Base-by-base conservation (phyloP, 2,329 filamentous ascomycete species). In the Leptographium radiaticola region DNA sequence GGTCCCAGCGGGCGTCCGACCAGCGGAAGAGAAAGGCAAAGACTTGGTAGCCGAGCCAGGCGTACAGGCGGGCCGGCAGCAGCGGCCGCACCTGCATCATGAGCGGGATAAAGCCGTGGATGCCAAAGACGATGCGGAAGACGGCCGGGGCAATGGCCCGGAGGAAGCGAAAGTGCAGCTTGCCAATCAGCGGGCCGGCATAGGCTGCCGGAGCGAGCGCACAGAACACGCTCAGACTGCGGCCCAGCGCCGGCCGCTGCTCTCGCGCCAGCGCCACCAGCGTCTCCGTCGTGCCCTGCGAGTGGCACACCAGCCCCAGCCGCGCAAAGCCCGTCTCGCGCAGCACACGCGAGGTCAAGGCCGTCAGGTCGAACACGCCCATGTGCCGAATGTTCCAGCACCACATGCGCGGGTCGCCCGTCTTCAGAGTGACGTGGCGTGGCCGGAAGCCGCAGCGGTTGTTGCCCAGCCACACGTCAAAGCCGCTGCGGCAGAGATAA, bases 301-400 rank as follows among this genome's bases (percentile, higher is more conserved):
- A 93, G 67, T 97, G 91, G 53, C 84, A 86, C 30, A 95, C 79
- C 2, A 96, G 76, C 0, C 85, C 90, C 6, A 95, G 74, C 65
- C 91, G 93, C 16, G 80, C 73, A 62, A 94, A 95, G 0, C 86
- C 84, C 0, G 90, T 96, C 68, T 94, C 86, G 42, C 75, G 76
- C 2, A 95, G 75, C 1, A 96, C 87, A 7, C 87, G 81, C 0
- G 85, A 87, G 1, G 86, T 78, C 38, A 96, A 75, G 0, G 90
- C 89, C 0, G 90, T 78, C 3, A 97, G 75, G 64, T 97, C 91
- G 64, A 94, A 81, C 1, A 90, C 84, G 4, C 89, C 91, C 86
- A 96, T 94, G 63, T 95, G 88, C 0, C 87, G 81, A 53, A 96
- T 94, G 60, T 95, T 95, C 91, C 91, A 97, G 43, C 84, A 82